These are phyloP conservation scores for Boletus barrowsii DNA, from an alignment of 768 basidiomycete genomes.

Conservation along the genomic window DNA sequence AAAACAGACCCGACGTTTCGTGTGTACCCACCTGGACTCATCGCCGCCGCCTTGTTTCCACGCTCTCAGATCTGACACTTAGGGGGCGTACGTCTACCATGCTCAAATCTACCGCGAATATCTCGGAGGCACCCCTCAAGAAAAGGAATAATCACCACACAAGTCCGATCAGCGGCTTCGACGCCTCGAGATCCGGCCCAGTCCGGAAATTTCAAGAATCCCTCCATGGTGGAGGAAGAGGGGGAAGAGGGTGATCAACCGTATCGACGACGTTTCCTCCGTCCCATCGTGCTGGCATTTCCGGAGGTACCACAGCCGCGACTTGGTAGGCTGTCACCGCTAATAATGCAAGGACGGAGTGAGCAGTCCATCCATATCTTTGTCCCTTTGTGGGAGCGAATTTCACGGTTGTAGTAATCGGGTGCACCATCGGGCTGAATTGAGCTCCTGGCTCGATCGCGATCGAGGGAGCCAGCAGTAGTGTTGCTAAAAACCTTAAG, in stretches of 20 bases:
- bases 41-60: conserved; percentile 3
- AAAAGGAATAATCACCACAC: conserved; percentile 1
- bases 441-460: conserved; percentile 16
- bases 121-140: conserved; percentile 13
- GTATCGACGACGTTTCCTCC: conserved; percentile 1
- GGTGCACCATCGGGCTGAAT: neutral
- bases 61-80: neutral
- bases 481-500: neutral
- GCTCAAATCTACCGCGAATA: conserved; percentile 17
- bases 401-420: conserved; percentile 1
- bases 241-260: conserved; percentile 1
- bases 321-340: neutral
- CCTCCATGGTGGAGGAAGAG: conserved; percentile 1
- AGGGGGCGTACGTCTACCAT: conserved; percentile 1
- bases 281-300: neutral
- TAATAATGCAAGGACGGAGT: neutral
- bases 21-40: neutral
- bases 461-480: conserved; percentile 8
- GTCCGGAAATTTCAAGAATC: conserved; percentile 19
- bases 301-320: neutral
- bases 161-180: conserved; percentile 20
- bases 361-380: neutral
- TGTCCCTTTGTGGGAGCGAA: neutral
- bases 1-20: too few species aligned
- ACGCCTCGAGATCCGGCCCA: conserved; percentile 16